phyloP scores from a whole-genome alignment of 108 stramenopile species.

The Cyclotella distinguenda region DNA sequence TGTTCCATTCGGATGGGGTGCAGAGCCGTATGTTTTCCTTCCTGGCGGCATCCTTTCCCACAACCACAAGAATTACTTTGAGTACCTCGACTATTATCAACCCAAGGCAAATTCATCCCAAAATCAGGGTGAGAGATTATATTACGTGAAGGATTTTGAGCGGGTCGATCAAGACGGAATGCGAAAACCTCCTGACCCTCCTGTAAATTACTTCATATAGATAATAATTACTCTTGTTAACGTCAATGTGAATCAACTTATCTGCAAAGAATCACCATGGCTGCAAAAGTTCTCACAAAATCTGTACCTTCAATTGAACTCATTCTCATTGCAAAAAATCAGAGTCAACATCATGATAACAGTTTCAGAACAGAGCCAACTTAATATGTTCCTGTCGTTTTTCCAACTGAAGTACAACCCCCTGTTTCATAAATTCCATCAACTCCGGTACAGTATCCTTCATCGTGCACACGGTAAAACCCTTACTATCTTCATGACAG shows the following conservation, averaged over 20 bases:
- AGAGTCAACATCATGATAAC: too few relatives aligned
- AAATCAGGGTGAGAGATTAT: background rate
- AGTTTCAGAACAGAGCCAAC: slow-evolving; percentile 71
- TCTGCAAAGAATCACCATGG: background rate
- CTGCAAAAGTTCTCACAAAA: too few relatives aligned
- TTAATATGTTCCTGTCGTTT: slow-evolving; percentile 53
- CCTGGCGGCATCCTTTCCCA: slow-evolving; percentile 63
- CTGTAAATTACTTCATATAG: too few relatives aligned
- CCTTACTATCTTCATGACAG: slow-evolving; percentile 60
- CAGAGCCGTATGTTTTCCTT: slow-evolving; percentile 56
- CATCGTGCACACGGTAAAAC: slow-evolving; percentile 75
- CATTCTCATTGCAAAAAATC: too few relatives aligned
- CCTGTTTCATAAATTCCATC: slow-evolving; percentile 60
- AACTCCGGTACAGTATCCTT: slow-evolving; percentile 80
- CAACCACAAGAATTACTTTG: slow-evolving; percentile 27
- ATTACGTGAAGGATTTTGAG: slow-evolving; percentile 33
- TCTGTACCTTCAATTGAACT: too few relatives aligned
- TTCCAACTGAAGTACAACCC: slow-evolving; percentile 55
- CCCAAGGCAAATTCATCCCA: slow-evolving; percentile 31
- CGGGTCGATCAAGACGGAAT: slow-evolving; percentile 1
- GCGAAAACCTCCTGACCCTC: background rate
- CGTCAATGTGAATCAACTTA: background rate
- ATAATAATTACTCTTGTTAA: too few relatives aligned
- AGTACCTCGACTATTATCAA: slow-evolving; percentile 25
- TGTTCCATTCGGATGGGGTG: slow-evolving; percentile 71